A percentile compares a stretch with the other conserved stretches of the same genome.
Evolutionary conservation across 257 asterid genomes (phyloP).

Genomic region (Schizonepeta tenuifolia): DNA sequence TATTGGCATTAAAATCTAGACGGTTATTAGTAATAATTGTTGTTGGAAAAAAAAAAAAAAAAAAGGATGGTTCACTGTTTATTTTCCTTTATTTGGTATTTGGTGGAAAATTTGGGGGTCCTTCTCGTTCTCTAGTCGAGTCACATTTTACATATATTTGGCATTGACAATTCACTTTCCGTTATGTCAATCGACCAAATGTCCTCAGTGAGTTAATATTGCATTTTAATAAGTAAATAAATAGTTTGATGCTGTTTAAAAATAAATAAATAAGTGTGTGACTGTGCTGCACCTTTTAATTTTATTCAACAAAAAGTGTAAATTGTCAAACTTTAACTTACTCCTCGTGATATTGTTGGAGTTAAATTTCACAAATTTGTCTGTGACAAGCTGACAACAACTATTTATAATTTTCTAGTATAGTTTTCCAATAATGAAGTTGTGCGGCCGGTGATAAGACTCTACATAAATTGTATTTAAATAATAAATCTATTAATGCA

Average conservation of each 20-base stretch:
- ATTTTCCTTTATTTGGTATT: neutral
- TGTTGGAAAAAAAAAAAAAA: neutral
- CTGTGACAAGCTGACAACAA: too few relatives aligned
- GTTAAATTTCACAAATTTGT: too few relatives aligned
- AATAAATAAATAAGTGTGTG: neutral
- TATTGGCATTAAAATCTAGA: too few relatives aligned
- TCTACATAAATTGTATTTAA: neutral
- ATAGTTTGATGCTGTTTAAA: neutral
- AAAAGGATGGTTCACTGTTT: neutral
- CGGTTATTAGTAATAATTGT: too few relatives aligned
- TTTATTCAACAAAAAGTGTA: neutral
- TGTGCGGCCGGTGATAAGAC: conserved; percentile 2
- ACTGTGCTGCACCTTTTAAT: neutral
- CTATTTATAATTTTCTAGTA: neutral
- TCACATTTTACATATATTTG: neutral
- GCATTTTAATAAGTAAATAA: neutral
- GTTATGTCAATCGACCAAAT: neutral
- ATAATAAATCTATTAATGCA: too few relatives aligned
- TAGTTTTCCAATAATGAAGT: too few relatives aligned
- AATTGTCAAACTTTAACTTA: neutral
- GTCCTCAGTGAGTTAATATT: neutral
- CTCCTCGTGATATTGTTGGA: neutral
- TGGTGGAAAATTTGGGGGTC: neutral
- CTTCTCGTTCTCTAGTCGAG: neutral
- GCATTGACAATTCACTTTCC: neutral